Evolutionary conservation across 371 early-diverging fungal species (phyloP).

Genomic region (Zychaea mexicana): DNA sequence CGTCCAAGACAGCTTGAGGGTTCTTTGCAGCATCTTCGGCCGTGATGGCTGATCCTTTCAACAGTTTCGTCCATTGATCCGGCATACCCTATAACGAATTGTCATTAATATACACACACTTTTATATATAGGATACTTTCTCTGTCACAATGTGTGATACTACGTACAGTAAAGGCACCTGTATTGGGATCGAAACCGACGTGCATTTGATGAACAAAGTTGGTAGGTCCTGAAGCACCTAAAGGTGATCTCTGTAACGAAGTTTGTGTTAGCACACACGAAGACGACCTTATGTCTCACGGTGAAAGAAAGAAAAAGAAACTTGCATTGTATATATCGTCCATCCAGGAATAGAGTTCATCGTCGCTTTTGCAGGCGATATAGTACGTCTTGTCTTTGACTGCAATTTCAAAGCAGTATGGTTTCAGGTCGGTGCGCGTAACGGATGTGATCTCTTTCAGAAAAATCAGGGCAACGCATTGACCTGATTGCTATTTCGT

Average conservation of each 20-base stretch:
- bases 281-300: too few species aligned
- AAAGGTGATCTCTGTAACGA: conserved; percentile 41
- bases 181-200: conserved; percentile 95
- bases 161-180: conserved; percentile 89
- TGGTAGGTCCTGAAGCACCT: conserved; percentile 92
- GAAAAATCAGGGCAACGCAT: conserved; percentile 79
- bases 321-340: conserved; percentile 86
- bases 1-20: conserved; percentile 93
- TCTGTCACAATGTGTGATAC: too few species aligned
- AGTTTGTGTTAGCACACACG: background rate
- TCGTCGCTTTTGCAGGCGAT: conserved; percentile 92
- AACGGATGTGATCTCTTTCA: conserved; percentile 88
- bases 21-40: conserved; percentile 92
- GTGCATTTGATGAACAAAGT: conserved; percentile 95
- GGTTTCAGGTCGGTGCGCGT: conserved; percentile 85
- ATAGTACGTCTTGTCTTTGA: conserved; percentile 88
- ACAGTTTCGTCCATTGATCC: conserved; percentile 84
- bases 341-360: conserved; percentile 97
- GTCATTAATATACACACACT: too few species aligned
- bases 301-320: background rate
- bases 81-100: conserved; percentile 76
- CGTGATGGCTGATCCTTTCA: conserved; percentile 87
- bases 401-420: conserved; percentile 91
- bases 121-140: too few species aligned
- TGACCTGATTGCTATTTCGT: conserved; percentile 49